Base-by-base conservation (phyloP, 148 eudicot species). In the Chenopodium berlandieri region DNA sequence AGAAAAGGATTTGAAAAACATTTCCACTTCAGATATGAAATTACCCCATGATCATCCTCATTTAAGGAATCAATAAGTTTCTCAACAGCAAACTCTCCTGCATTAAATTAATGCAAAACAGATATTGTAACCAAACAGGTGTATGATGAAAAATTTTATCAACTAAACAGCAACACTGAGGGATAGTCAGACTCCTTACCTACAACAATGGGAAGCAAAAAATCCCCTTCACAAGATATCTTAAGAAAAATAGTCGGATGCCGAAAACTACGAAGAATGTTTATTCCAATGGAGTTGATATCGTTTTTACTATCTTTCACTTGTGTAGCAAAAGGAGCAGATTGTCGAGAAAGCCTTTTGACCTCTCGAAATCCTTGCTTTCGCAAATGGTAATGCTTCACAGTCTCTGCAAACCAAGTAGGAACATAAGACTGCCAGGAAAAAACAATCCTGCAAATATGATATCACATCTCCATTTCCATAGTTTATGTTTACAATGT, bases 181-280 rank as follows among this genome's bases (percentile, higher is more conserved):
- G 71, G 30, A 34, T 13, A 27, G 34, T 60, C 47, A 75, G 80
- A 82, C 73, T 31, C 44, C 84, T 71, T 90, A 91, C 97, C 97
- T 77, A 93, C 97, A 82, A 85, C 82, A 79, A 93, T 88, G 23
- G 97, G 97, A 69, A 93, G 87, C 88, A 93, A 69, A 76, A 84
- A 91, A 79, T 93, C 94, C 82, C 88, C 97, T 81, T 90, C 90
- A 87, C 97, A 93, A 75, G 97, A 93, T 52, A 90, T 87, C 82
- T 90, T 93, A 76, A 93, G 92, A 82, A 93, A 93, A 22, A 93
- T 90, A 7, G 97, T 93, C 9, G 97, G 94, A 81, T 85, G 84
- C 75, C 81, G 88, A 82, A 90, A 93, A 23, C 87, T 93, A 32
- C 85, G 89, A 77, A 91, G 89, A 86, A 91, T 83, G 74, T 88